Evolutionary conservation across 1,284 basidiomycete species (phyloP), one percentile per base, ranked within the genome.

Genomic region (Garcileccinum viscosum): DNA sequence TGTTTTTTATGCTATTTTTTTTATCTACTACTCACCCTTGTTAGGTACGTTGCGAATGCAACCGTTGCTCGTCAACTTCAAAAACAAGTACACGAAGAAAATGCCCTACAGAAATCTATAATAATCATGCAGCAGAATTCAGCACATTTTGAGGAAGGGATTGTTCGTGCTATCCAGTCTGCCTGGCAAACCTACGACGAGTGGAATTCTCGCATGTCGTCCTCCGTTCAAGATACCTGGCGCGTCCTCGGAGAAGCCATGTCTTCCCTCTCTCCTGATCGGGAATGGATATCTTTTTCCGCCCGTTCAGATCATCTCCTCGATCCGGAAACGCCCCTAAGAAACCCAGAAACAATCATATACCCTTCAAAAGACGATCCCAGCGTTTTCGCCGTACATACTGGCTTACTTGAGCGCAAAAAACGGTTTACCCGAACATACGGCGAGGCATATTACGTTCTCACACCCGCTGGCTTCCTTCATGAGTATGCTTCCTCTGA

Each of bases 51-150:
- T 42, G 84, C 88, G 77, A 99, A 99, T 85, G 86, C 90, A 72
- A 86, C 89, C 63, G 97, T 99, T 65, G 83, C 88, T 67, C 92
- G 90, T 69, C 97, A 99, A 83, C 92, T 99, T 60, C 90, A 94
- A 76, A 96, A 94, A 78, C 95, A 96, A 82, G 96, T 99, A 62
- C 92, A 97, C 82, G 97, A 98, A 83, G 98, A 99, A 84, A 99
- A 99, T 79, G 91, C 97, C 1, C 89, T 99, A n/a, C 98, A 99
- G 83, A 99, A 99, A 82, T 95, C 93, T n/a, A 94, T 99, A 78
- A 93, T 99, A 78, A 98, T 99, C 81, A 99, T 98, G 90, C 97
- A 99, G 81, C 94, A 98, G 77, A 98, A 98, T 82, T 95, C 93
- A 62, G 97, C 97, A 30, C 94, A 98, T 81, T 99, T 99, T 75